Evolutionary conservation across 768 basidiomycete species (phyloP).

Genomic region (Artomyces pyxidatus): DNA sequence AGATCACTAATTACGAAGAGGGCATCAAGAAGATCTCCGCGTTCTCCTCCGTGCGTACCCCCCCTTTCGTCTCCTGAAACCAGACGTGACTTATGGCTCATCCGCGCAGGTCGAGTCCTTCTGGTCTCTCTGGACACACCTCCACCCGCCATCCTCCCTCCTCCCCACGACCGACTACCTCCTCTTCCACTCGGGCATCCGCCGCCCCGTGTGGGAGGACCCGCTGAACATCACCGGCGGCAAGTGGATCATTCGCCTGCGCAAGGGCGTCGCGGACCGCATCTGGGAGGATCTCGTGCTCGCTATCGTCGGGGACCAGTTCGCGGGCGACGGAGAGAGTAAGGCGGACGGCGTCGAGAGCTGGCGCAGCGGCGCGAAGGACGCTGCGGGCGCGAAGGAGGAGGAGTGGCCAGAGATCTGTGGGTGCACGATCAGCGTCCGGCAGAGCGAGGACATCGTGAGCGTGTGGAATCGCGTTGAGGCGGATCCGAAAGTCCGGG

Average conservation of each 20-base stretch:
- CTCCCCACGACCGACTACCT: constrained; percentile 91
- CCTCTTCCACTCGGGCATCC: constrained; percentile 79
- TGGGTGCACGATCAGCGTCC: constrained; percentile 90
- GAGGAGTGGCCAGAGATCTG: constrained; percentile 77
- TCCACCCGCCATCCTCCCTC: constrained; percentile 76
- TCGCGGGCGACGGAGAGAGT: constrained; percentile 39
- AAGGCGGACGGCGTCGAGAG: constrained; percentile 10
- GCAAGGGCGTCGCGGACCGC: constrained; percentile 85
- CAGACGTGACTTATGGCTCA: too few relatives aligned
- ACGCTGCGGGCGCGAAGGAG: constrained; percentile 24
- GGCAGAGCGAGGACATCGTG: constrained; percentile 91
- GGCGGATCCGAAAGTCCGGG: constrained; percentile 64
- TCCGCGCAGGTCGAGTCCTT: constrained; percentile 77
- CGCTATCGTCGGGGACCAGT: constrained; percentile 86
- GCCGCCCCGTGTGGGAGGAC: constrained; percentile 94
- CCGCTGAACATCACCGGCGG: constrained; percentile 81
- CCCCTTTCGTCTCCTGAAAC: neutral
- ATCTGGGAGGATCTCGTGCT: constrained; percentile 88
- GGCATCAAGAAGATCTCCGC: constrained; percentile 89
- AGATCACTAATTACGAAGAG: constrained; percentile 87
- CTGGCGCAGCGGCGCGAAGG: constrained; percentile 17
- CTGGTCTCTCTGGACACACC: constrained; percentile 91
- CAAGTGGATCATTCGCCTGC: constrained; percentile 91
- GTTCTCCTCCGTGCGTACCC: constrained; percentile 67
- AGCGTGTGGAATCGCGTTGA: constrained; percentile 89